A percentile compares a stretch with the other conserved stretches of the same genome.
These are phyloP conservation scores for Elsinoe australis DNA, from an alignment of 2,329 filamentous ascomycete species.

Conservation along the genomic window DNA sequence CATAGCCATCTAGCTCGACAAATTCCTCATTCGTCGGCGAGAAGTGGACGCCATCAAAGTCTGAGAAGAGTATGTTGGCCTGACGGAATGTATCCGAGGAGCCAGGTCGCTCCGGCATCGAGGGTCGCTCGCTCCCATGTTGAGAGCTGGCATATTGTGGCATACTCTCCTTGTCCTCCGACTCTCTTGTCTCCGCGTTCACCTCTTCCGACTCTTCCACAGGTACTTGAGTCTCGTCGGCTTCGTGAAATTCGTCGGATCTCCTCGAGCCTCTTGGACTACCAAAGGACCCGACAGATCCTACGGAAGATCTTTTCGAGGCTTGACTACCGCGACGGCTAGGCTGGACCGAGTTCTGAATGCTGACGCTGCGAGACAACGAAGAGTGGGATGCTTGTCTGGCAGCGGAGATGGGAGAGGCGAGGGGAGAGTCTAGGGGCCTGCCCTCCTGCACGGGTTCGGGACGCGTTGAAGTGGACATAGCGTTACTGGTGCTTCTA, in stretches of 20 bases:
- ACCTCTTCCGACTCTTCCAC: background rate
- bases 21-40: constrained; percentile 44
- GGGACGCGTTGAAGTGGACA: constrained; percentile 27
- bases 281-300: background rate
- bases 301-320: constrained; percentile 7
- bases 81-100: constrained; percentile 59
- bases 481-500: constrained; percentile 16
- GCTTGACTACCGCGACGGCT: constrained; percentile 13
- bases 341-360: constrained; percentile 12
- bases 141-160: constrained; percentile 6
- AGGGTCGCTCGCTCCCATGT: constrained; percentile 8
- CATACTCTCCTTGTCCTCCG: constrained; percentile 10
- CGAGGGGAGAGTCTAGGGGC: constrained; percentile 30
- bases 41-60: constrained; percentile 76
- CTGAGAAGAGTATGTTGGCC: constrained; percentile 60
- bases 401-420: constrained; percentile 17
- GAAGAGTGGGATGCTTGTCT: constrained; percentile 20
- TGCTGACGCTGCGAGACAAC: constrained; percentile 16
- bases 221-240: background rate
- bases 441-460: constrained; percentile 33
- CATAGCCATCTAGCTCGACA: constrained; percentile 28
- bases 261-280: constrained; percentile 1
- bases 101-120: constrained; percentile 37
- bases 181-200: background rate
- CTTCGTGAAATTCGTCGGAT: constrained; percentile 2